Base-by-base conservation (phyloP, 371 early-diverging fungal species). In the Mortierella sp. region DNA sequence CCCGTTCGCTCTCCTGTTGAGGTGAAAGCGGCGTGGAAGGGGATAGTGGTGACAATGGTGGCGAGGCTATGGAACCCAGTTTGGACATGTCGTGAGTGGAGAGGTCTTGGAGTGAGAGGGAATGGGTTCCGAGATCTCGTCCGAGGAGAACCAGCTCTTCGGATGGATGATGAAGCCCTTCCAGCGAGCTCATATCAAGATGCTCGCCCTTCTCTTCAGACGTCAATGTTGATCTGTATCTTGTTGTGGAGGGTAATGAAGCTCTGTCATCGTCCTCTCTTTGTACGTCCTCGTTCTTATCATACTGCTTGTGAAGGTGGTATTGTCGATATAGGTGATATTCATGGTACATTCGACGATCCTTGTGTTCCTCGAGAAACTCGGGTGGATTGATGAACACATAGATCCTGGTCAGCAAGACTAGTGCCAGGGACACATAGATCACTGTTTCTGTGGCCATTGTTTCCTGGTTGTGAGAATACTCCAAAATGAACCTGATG, bases 301-400 rank as follows among this genome's bases (percentile, higher is more conserved):
- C 66, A 41, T 40, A 39, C 31, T 74, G 74, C 28, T 74, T 74
- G 60, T 64, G 76, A 29, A 74, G 52, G 45, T 74, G 76, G 16
- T 74, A 74, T 40, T 74, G 76, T 40, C 68, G 64, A 28, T 74
- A 74, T 17, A 74, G 76, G 51, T 68, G 68, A 43, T 67, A 74
- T 45, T 74, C 76, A 14, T 74, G 64, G 47, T 74, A 74, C 10
- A 10, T 34, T 1, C 68, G 68, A 3, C 61, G 63, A 47, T 74
- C 76, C 56, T 74, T 67, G 46, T 74, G 76, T 46, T 74, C 68
- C 37, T 74, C 68, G 13, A 74, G 68, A 53, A 74, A 74, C 22
- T 74, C 76, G 31, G 76, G 76, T 5, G 76, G 76, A 45, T 55
- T 74, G 49, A 74, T 74, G 46, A 74, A 74, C 43, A 74, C 76